Evolutionary conservation across 257 asterid species (phyloP).

Genomic region (Verbascum thapsus): DNA sequence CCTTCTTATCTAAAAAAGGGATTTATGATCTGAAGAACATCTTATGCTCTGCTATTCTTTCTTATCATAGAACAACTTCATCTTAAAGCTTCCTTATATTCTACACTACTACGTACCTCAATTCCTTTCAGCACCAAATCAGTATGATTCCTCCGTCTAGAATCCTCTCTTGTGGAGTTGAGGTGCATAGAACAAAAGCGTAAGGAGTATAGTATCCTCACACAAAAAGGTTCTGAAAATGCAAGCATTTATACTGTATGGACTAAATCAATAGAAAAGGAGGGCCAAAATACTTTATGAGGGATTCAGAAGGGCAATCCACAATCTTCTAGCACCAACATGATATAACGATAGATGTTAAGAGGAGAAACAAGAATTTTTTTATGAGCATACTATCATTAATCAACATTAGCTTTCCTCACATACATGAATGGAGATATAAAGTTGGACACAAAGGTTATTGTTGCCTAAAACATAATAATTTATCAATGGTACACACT

Average conservation of each 20-base stretch:
- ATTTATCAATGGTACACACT: constrained; percentile 17
- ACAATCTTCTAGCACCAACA: neutral
- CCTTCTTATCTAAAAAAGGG: constrained; percentile 34
- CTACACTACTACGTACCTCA: constrained; percentile 30
- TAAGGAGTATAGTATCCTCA: constrained; percentile 7
- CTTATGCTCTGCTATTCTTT: constrained; percentile 42
- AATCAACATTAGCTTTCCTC: constrained; percentile 26
- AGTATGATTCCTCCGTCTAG: constrained; percentile 19
- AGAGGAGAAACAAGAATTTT: constrained; percentile 23
- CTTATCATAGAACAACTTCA: constrained; percentile 45
- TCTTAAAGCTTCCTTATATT: constrained; percentile 47
- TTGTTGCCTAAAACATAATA: constrained; percentile 35
- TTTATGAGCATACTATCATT: constrained; percentile 20
- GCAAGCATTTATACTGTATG: constrained; percentile 6
- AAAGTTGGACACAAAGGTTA: constrained; percentile 25
- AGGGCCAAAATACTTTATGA: neutral
- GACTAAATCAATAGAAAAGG: neutral
- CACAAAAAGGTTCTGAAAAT: neutral
- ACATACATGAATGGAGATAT: constrained; percentile 32
- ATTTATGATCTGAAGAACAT: constrained; percentile 41
- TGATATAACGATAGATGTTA: constrained; percentile 19
- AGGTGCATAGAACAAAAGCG: neutral
- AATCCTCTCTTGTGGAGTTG: neutral
- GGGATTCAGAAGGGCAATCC: neutral
- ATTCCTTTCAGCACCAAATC: constrained; percentile 30